Evolutionary conservation across 345 rosid species (phyloP).

Genomic region (Aquilaria sinensis): DNA sequence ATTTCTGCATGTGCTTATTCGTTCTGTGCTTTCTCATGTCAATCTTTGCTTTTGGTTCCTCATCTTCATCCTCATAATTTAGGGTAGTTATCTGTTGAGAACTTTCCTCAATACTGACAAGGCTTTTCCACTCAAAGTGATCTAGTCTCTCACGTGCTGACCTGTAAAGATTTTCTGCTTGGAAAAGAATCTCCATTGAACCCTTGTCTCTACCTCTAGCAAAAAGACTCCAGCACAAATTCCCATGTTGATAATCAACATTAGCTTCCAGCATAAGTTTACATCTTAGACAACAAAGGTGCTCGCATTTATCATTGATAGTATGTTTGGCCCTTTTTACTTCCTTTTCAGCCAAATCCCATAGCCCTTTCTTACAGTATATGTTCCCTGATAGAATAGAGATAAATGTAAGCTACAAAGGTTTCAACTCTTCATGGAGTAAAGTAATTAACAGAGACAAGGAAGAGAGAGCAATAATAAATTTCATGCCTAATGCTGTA

Average conservation of each 20-base stretch:
- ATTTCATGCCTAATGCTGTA: slow-evolving; percentile 58
- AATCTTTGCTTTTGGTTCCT: slow-evolving; percentile 17
- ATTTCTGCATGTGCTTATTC: slow-evolving; percentile 27
- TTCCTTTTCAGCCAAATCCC: slow-evolving; percentile 67
- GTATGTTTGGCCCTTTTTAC: slow-evolving; percentile 52
- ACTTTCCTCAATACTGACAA: slow-evolving; percentile 29
- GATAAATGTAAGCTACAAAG: slow-evolving; percentile 6
- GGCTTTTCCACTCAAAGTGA: slow-evolving; percentile 53
- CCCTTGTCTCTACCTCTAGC: slow-evolving; percentile 18
- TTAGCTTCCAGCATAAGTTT: slow-evolving; percentile 52
- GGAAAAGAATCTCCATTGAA: slow-evolving; percentile 33
- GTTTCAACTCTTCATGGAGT: slow-evolving; percentile 12
- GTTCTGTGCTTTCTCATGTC: slow-evolving; percentile 41
- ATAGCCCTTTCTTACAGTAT: slow-evolving; percentile 51
- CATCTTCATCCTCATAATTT: slow-evolving; percentile 18
- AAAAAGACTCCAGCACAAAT: slow-evolving; percentile 40
- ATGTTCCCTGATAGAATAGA: slow-evolving; percentile 45
- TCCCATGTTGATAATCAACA: slow-evolving; percentile 67
- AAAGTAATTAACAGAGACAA: slow-evolving; percentile 3
- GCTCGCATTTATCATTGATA: slow-evolving; percentile 24
- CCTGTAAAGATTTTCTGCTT: slow-evolving; percentile 55
- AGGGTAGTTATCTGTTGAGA: slow-evolving; percentile 10
- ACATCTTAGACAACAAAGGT: slow-evolving; percentile 59
- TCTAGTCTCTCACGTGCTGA: slow-evolving; percentile 56
- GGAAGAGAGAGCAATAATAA: slow-evolving; percentile 1